These are phyloP conservation scores for Populus deltoides DNA, from an alignment of 345 rosid genomes.

Conservation along the genomic window DNA sequence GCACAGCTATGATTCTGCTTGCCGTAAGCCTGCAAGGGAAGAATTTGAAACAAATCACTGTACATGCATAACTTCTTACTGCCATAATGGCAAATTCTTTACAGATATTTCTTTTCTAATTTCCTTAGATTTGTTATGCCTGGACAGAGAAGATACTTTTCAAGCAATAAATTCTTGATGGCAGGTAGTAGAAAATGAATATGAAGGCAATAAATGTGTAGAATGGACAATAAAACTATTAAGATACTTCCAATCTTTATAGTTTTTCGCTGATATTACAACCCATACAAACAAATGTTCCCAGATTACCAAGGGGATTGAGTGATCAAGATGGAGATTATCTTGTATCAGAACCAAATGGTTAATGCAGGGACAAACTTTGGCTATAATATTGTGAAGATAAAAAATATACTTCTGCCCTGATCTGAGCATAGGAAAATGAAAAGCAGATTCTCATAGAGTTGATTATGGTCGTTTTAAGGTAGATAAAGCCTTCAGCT, in stretches of 20 bases:
- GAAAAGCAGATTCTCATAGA: neutral
- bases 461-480: neutral
- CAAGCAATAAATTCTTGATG: neutral
- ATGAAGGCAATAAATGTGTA: neutral
- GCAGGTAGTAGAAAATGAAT: neutral
- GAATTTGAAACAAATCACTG: neutral
- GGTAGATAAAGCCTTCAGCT: neutral
- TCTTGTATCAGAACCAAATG: neutral
- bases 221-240: neutral
- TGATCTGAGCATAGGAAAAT: no score
- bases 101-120: neutral
- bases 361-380: neutral
- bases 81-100: neutral
- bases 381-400: no score
- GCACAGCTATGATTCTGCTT: neutral
- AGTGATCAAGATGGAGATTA: neutral
- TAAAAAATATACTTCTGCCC: no score
- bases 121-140: neutral
- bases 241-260: neutral
- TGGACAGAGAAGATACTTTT: neutral
- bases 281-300: neutral
- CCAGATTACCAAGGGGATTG: neutral
- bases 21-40: neutral
- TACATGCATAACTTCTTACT: neutral
- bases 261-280: neutral